Base-by-base conservation (phyloP, 371 early-diverging fungal species). In the Thermomucor indicae-seudaticae region DNA sequence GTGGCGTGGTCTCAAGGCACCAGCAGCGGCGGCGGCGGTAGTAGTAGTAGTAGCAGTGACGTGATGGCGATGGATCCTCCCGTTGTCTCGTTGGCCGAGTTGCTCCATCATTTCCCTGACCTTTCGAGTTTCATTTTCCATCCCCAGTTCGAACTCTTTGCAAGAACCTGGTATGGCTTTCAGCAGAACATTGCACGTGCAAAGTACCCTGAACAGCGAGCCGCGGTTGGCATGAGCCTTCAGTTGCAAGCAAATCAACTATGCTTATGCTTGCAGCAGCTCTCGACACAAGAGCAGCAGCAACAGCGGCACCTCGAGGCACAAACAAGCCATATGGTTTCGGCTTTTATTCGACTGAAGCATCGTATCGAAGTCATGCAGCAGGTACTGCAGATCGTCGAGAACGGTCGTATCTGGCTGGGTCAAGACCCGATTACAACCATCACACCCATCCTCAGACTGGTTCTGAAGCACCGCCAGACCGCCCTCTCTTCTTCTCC, bases 41-140 rank as follows among this genome's bases (percentile, higher is more conserved):
- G n/a, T n/a, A n/a, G n/a, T n/a, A n/a, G n/a, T n/a, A n/a, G n/a
- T n/a, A n/a, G n/a, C n/a, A n/a, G n/a, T n/a, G n/a, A n/a, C n/a
- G n/a, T n/a, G n/a, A n/a, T n/a, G n/a, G n/a, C n/a, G n/a, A n/a
- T n/a, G n/a, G n/a, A n/a, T n/a, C n/a, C n/a, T n/a, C 43, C 19
- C 17, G 32, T 20, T 8, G 30, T 42, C 17, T 43, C 53, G n/a
- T 47, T 60, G 8, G 17, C 27, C n/a, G 27, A 47, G 17, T n/a
- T 72, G 4, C 43, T 63, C 16, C 23, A 38, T 4, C 54, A 60
- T 14, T 72, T 66, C 47, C 69, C 64, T 17, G 62, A 62, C 30
- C 30, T 64, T 1, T 41, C 60, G 4, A 28, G 43, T 1, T 69
- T 68, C 57, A 16, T 64, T 4, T 10, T 29, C 8, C 69, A 72